phyloP scores from a whole-genome alignment of 495 filamentous ascomycete genomes.

The Rostrohypoxylon terebratum region DNA sequence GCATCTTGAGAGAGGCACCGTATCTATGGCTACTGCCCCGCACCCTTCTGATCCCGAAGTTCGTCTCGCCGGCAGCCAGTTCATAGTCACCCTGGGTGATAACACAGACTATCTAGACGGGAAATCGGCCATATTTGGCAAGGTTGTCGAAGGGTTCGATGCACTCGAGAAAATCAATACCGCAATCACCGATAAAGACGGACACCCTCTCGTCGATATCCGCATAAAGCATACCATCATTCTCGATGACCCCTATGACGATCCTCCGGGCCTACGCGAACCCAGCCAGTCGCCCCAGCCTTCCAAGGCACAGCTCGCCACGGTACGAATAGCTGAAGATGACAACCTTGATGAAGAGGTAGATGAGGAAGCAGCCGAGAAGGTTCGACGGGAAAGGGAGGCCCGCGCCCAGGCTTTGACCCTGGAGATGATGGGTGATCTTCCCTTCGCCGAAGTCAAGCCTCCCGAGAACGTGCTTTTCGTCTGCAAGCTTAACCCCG shows the following conservation, averaged over 20 bases:
- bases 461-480: slow-evolving; percentile 97
- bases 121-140: slow-evolving; percentile 92
- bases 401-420: slow-evolving; percentile 94
- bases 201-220: slow-evolving; percentile 88
- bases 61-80: slow-evolving; percentile 85
- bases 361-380: slow-evolving; percentile 84
- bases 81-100: slow-evolving; percentile 88
- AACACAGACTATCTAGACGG: slow-evolving; percentile 89
- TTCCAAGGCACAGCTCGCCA: slow-evolving; percentile 85
- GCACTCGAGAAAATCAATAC: slow-evolving; percentile 92
- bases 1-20: slow-evolving; percentile 86
- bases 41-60: slow-evolving; percentile 81
- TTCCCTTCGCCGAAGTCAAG: slow-evolving; percentile 97
- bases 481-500: slow-evolving; percentile 98
- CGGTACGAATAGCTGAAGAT: slow-evolving; percentile 90
- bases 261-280: slow-evolving; percentile 78
- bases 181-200: slow-evolving; percentile 84
- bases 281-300: slow-evolving; percentile 85
- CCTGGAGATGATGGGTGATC: slow-evolving; percentile 96
- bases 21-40: slow-evolving; percentile 92
- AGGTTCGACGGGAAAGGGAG: slow-evolving; percentile 85
- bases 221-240: slow-evolving; percentile 90
- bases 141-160: slow-evolving; percentile 94
- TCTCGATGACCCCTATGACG: slow-evolving; percentile 88
- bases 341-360: slow-evolving; percentile 73